phyloP scores from a whole-genome alignment of 164 flowering plant species.

The Magnolia kwangsiensis region DNA sequence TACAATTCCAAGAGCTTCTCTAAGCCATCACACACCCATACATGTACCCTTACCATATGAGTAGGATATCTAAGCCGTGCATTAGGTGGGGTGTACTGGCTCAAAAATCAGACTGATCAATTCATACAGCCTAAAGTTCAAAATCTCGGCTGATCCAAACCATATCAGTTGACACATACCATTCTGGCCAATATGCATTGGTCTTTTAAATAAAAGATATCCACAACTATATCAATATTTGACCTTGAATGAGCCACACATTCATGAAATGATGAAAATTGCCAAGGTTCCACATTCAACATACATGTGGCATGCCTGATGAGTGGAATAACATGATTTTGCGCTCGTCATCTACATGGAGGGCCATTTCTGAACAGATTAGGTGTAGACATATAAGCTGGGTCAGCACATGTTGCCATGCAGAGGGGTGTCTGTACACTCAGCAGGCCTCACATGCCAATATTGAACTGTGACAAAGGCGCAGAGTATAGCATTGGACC shows the following conservation, averaged over 20 bases:
- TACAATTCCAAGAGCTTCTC: neutral
- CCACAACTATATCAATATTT: no score
- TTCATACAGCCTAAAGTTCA: neutral
- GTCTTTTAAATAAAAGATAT: no score
- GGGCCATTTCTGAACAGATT: neutral
- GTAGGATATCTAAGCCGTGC: neutral
- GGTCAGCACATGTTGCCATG: neutral
- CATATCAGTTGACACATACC: no score
- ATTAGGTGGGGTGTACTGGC: neutral
- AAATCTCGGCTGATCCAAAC: neutral
- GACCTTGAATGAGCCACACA: no score
- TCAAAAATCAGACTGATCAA: neutral
- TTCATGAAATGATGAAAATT: no score
- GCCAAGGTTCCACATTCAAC: no score
- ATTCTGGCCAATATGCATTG: no score
- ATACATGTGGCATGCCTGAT: neutral
- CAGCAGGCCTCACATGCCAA: neutral
- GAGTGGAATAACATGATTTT: neutral
- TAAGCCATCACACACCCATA: neutral
- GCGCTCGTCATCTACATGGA: neutral
- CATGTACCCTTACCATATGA: neutral
- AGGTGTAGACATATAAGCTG: neutral
- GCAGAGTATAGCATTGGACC: constrained; percentile 32
- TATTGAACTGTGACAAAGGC: neutral
- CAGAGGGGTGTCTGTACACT: neutral